These are phyloP conservation scores for Aspergillus intermedius DNA, from an alignment of 2,329 filamentous ascomycete genomes.

Conservation along the genomic window DNA sequence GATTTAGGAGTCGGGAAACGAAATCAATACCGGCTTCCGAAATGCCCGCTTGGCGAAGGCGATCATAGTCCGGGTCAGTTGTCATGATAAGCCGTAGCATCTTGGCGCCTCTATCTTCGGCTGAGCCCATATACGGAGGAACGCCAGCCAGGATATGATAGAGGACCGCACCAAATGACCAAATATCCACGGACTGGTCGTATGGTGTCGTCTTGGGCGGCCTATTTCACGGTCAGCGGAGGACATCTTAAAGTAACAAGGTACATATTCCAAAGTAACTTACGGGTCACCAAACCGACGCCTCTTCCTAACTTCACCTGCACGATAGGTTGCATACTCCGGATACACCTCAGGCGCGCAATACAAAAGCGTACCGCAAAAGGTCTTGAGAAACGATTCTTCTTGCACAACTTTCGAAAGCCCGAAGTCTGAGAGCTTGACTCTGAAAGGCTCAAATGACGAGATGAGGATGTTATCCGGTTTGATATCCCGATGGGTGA, in stretches of 20 bases:
- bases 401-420: conserved; percentile 90
- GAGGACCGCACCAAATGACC: conserved; percentile 89
- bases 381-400: conserved; percentile 89
- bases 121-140: conserved; percentile 74
- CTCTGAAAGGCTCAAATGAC: conserved; percentile 62
- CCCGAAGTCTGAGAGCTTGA: conserved; percentile 95
- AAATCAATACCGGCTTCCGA: conserved; percentile 67
- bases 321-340: conserved; percentile 62
- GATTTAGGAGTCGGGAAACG: conserved; percentile 69
- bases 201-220: conserved; percentile 57
- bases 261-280: conserved; percentile 14
- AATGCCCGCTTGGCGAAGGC: conserved; percentile 54
- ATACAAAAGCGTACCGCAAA: conserved; percentile 91
- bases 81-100: conserved; percentile 81
- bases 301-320: conserved; percentile 55
- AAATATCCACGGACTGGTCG: conserved; percentile 87
- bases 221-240: conserved; percentile 30
- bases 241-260: not conserved
- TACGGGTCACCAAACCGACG: conserved; percentile 48
- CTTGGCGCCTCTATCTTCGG: conserved; percentile 67
- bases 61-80: conserved; percentile 58
- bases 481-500: conserved; percentile 98
- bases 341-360: conserved; percentile 96
- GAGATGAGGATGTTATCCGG: conserved; percentile 93
- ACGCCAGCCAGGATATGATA: conserved; percentile 75